Evolutionary conservation across 2,329 filamentous ascomycete genomes (phyloP), one percentile per base, ranked within the genome.

Genomic region (Hypomyces rosellus): DNA sequence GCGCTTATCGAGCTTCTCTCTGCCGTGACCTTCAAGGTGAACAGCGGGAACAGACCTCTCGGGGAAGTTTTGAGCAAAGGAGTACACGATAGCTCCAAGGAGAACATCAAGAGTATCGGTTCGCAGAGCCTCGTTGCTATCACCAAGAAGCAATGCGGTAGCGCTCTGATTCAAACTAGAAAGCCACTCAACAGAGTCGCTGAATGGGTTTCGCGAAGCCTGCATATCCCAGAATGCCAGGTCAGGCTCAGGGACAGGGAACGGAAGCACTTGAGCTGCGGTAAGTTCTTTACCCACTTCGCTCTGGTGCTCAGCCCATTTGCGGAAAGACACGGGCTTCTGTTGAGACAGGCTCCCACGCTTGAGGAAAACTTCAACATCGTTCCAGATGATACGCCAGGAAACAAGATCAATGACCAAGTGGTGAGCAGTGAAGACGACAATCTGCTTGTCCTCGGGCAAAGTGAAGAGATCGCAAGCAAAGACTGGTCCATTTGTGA

Each of bases 371-470:
- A 69, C 68, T 46, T 76, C 72, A 0, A 74, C 56, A 38, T 74
- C 70, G 43, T 69, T 66, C 0, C 73, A 61, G 1, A 76, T 59
- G 5, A 74, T 61, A 30, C 71, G 62, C 74, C 74, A 76, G 0
- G 72, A 73, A 1, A 76, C 73, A 2, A 76, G 60, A 43, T 75
- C 73, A 33, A 75, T 69, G 4, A 70, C 62, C 0, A 72, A 54
- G 48, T 72, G 69, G 34, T 71, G 68, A 30, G 25, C 25, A 8
- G 25, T 30, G 8, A 30, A 30, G 25, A 30, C 25, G 9, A 30
- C 25, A 30, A 30, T 30, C 25, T 30, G 25, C 25, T 30, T 30
- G 25, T 30, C 9, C 6, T 30, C 25, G 9, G 25, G 25, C 25
- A 30, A 30, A 8, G 25, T 30, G 25, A 30, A 30, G 6, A 30